Percentiles rank a stretch among this genome's conserved stretches.
These are phyloP conservation scores for Penicillium psychrosexuale DNA, from an alignment of 2,329 filamentous ascomycete species.

Conservation along the genomic window DNA sequence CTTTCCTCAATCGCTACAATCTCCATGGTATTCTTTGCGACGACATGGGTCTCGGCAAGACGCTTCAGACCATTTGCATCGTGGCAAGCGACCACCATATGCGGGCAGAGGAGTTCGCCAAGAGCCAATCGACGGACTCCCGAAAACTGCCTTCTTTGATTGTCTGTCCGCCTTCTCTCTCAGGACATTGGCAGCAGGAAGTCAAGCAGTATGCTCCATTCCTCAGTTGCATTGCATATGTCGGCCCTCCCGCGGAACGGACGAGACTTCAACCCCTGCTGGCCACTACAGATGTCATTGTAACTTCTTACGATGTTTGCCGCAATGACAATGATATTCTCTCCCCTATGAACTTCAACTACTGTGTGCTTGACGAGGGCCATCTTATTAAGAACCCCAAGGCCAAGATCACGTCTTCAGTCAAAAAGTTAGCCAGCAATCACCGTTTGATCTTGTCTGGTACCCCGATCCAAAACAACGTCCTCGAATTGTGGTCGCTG, in stretches of 20 bases:
- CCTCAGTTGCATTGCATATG: slow-evolving; percentile 82
- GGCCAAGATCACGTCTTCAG: slow-evolving; percentile 89
- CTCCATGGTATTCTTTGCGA: slow-evolving; percentile 97
- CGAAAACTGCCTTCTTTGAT: slow-evolving; percentile 85
- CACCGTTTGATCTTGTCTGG: slow-evolving; percentile 94
- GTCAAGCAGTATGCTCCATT: slow-evolving; percentile 95
- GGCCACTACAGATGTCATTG: slow-evolving; percentile 80
- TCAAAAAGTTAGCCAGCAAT: slow-evolving; percentile 85
- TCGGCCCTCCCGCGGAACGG: slow-evolving; percentile 81
- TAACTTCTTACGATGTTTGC: slow-evolving; percentile 97
- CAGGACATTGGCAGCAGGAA: slow-evolving; percentile 98
- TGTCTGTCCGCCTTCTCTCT: slow-evolving; percentile 91
- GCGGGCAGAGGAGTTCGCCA: slow-evolving; percentile 83
- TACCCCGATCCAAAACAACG: slow-evolving; percentile 97
- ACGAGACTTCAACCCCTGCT: slow-evolving; percentile 67
- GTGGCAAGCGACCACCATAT: slow-evolving; percentile 96
- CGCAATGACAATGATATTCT: slow-evolving; percentile 90
- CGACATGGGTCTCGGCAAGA: slow-evolving; percentile 98
- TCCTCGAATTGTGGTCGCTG: slow-evolving; percentile 92
- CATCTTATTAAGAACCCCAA: slow-evolving; percentile 99
- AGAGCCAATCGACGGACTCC: slow-evolving; percentile 73
- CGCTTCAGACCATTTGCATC: slow-evolving; percentile 93
- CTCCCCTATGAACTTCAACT: slow-evolving; percentile 86
- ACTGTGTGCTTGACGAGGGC: slow-evolving; percentile 93
- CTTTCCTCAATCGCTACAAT: slow-evolving; percentile 97